phyloP scores from a whole-genome alignment of 495 filamentous ascomycete species.

The Penicillium maclennaniae region DNA sequence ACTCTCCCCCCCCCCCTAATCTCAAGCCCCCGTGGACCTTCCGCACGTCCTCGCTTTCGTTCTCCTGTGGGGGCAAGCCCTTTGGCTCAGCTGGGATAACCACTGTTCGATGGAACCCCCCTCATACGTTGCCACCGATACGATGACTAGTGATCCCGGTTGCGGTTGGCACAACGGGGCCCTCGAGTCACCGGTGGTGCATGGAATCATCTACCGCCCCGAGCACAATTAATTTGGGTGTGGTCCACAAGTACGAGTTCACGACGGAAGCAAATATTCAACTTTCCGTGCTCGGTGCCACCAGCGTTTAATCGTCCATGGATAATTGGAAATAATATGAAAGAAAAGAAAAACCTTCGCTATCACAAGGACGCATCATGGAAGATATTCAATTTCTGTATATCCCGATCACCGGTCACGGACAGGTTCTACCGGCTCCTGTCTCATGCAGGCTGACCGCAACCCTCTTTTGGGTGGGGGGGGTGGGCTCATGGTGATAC shows the following conservation, averaged over 20 bases:
- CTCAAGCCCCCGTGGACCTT: slow-evolving; percentile 11
- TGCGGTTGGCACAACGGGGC: slow-evolving; percentile 13
- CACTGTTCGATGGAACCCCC: slow-evolving; percentile 12
- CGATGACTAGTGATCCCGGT: slow-evolving; percentile 17
- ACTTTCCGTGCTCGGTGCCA: slow-evolving; percentile 7
- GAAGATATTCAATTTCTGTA: background rate
- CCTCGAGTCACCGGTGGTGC: slow-evolving; percentile 7
- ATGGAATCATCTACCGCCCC: slow-evolving; percentile 4
- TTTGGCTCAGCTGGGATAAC: background rate
- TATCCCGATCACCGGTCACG: slow-evolving; percentile 13
- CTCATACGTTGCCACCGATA: slow-evolving; percentile 14
- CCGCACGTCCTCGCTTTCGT: slow-evolving; percentile 4
- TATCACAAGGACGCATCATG: background rate
- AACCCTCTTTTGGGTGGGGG: too few species aligned
- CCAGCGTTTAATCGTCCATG: slow-evolving; percentile 6
- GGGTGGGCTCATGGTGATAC: slow-evolving; percentile 20
- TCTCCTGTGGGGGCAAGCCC: background rate
- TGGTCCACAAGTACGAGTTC: slow-evolving; percentile 12
- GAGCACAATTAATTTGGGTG: slow-evolving; percentile 3
- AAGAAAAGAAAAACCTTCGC: background rate
- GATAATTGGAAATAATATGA: too few species aligned
- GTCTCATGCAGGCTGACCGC: slow-evolving; percentile 27
- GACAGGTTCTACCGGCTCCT: slow-evolving; percentile 17
- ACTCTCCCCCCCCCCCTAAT: background rate
- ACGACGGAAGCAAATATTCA: background rate